A percentile compares a stretch with the other conserved stretches of the same genome.
Evolutionary conservation across 805 yeast genomes (phyloP).

Genomic region (Yarrowia sp.): DNA sequence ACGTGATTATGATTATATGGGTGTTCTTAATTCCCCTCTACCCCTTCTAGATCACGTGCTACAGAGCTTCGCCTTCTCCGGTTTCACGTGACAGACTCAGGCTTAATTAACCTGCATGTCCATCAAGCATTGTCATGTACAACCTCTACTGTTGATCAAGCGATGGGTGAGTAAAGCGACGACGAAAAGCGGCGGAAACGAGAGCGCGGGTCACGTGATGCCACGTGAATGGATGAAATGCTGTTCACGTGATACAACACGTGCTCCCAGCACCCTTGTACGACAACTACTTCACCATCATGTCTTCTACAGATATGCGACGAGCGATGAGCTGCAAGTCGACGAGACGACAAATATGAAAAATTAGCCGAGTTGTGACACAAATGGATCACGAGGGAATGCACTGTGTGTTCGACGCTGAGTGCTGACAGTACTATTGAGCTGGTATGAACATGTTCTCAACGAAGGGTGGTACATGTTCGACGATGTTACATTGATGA

Average conservation of each 20-base stretch:
- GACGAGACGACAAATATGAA: neutral
- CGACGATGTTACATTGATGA: neutral
- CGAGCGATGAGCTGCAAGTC: slow-evolving; percentile 7
- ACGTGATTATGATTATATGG: neutral
- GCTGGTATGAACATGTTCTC: too few species aligned
- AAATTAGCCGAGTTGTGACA: neutral
- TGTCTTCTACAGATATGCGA: neutral
- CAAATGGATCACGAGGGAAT: neutral
- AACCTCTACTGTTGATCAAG: slow-evolving; percentile 26
- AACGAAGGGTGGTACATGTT: neutral
- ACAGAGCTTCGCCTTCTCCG: too few species aligned
- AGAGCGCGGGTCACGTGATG: neutral
- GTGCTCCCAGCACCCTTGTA: neutral
- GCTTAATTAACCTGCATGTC: slow-evolving; percentile 32
- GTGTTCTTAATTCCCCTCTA: neutral
- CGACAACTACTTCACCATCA: neutral
- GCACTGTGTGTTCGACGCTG: too few species aligned
- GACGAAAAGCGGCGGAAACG: neutral
- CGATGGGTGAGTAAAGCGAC: slow-evolving; percentile 29
- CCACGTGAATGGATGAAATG: neutral
- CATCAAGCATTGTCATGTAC: slow-evolving; percentile 32
- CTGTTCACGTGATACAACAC: neutral
- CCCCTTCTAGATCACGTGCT: neutral
- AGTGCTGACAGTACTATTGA: too few species aligned
- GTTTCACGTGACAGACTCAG: slow-evolving; percentile 17